phyloP scores from a whole-genome alignment of 108 stramenopile species.

The Cyclotella distinguenda region DNA sequence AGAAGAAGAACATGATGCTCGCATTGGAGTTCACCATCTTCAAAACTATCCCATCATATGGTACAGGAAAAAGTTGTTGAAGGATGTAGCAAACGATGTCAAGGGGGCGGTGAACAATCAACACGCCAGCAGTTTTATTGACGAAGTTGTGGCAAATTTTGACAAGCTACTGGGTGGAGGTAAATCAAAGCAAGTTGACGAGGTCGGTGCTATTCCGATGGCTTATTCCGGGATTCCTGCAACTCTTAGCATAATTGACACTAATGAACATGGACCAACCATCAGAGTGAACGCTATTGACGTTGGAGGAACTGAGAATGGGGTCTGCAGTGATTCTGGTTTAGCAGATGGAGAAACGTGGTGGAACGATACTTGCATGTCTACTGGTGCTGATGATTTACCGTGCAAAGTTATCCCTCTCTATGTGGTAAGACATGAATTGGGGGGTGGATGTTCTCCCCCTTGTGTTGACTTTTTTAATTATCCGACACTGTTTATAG shows the following conservation, averaged over 20 bases:
- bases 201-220: not conserved
- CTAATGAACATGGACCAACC: conserved; percentile 25
- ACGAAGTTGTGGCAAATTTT: conserved; percentile 16
- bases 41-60: conserved; percentile 34
- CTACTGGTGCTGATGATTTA: no score
- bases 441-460: no score
- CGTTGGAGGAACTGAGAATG: no score
- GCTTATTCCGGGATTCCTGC: conserved; percentile 30
- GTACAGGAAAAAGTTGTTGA: conserved; percentile 21
- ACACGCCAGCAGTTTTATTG: conserved; percentile 16
- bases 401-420: conserved; percentile 27
- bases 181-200: not conserved
- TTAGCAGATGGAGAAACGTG: no score
- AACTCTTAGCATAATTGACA: conserved; percentile 26
- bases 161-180: conserved; percentile 12
- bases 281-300: no score
- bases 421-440: no score
- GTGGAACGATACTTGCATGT: no score
- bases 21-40: conserved; percentile 4
- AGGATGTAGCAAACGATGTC: conserved; percentile 8
- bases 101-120: not conserved
- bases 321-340: no score
- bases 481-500: no score
- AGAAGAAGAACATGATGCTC: conserved; percentile 22
- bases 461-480: no score